Base-by-base conservation (phyloP, 2,329 filamentous ascomycete species). In the Chrysosporium queenslandicum region DNA sequence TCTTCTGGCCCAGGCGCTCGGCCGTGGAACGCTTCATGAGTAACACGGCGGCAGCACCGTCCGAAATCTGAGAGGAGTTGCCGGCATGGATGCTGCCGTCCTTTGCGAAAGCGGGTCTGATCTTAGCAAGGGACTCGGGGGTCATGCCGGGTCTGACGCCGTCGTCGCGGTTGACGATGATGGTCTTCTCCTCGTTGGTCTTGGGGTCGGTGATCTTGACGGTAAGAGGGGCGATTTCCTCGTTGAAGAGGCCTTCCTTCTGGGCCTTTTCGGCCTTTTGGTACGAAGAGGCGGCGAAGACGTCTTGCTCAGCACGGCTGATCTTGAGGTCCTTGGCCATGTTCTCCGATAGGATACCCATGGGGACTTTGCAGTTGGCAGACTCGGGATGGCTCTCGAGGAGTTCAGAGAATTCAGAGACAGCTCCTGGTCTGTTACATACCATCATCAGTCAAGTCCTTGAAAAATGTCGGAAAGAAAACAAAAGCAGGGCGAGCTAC, bases 291-390 rank as follows among this genome's bases (percentile, higher is more conserved):
- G 91, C 91, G 12, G 92, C 92, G 69, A 97, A 98, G n/a, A 81
- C 80, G 68, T 98, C 92, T 72, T 97, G 92, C 49, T 78, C 74
- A 9, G 76, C 72, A 56, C 92, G 85, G 53, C 74, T 64, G 64
- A 97, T 80, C 54, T 78, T 76, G 63, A 85, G 81, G 67, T 89
- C 88, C 72, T 88, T 86, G 60, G 91, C 92, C 91, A 97, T 96
- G 64, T 91, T 72, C 73, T 98, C 92, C 25, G 88, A 95, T 46
- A 97, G 77, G 9, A 89, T 80, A 62, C 91, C 91, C 92, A 97
- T 97, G 68, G 89, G 84, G 2, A 97, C 91, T 75, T 94, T 96
- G 82, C 92, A 98, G 79, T 96, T 94, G 64, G 86, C 86, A 21
- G 90, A 80, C 66, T 92, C 85, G 58, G 81, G 78, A 75, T 91